These are phyloP conservation scores for Oryza meridionalis DNA, from an alignment of 176 grass and related monocot genomes.

Conservation along the genomic window DNA sequence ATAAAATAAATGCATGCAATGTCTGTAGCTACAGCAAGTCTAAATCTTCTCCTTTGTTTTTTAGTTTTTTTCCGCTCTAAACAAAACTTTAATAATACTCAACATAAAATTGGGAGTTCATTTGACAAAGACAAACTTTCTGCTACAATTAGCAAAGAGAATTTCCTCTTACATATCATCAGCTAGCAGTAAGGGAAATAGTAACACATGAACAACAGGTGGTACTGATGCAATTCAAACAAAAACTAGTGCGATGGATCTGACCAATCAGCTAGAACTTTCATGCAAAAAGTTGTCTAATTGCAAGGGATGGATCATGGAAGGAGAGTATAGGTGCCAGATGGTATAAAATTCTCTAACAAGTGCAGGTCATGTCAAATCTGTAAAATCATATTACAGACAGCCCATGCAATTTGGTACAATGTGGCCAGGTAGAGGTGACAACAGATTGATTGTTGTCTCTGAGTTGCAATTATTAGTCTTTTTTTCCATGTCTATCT, in stretches of 20 bases:
- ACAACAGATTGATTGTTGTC: constrained; percentile 56
- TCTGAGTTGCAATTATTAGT: constrained; percentile 48
- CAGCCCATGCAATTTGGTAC: constrained; percentile 33
- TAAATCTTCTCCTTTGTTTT: too few relatives aligned
- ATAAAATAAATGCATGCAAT: neutral
- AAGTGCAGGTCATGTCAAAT: constrained; percentile 40
- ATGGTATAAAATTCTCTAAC: constrained; percentile 26
- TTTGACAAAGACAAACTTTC: neutral
- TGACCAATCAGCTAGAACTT: neutral
- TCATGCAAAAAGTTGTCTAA: constrained; percentile 7
- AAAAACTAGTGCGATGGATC: neutral
- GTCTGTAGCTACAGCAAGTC: too few relatives aligned
- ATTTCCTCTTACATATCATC: neutral
- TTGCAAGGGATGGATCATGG: neutral
- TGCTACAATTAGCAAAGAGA: neutral
- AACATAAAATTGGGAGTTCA: neutral
- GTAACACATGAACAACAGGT: neutral
- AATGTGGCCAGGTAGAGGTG: constrained; percentile 52
- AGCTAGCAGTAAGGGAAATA: neutral
- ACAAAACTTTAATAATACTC: neutral
- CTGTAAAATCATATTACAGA: constrained; percentile 30
- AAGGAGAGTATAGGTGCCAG: neutral
- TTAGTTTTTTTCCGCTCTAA: too few relatives aligned
- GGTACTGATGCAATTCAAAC: neutral
- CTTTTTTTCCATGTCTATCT: constrained; percentile 30